Base-by-base conservation (phyloP, 257 asterid species). In the Galeopsis tetrahit region DNA sequence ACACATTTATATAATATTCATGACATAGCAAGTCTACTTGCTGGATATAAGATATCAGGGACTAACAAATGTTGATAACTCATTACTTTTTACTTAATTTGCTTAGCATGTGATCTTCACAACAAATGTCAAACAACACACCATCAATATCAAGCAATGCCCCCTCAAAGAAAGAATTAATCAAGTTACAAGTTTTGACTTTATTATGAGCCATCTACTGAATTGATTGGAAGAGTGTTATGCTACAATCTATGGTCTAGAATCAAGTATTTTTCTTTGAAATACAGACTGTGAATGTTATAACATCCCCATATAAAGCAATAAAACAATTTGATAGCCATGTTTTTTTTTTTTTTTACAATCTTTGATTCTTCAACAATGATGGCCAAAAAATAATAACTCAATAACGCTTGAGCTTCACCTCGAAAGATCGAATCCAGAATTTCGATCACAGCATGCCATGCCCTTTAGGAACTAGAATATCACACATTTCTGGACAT, bases 101-200 rank as follows among this genome's bases (percentile, higher is more conserved):
- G 13, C 9, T 14, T n/a, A 61, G 42, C 43, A 46, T 35, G 62
- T 15, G 33, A 71, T 43, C 73, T 55, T 69, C 73, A 68, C 34
- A 55, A 38, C 8, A 55, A 53, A 69, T 31, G 69, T 60, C 32
- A 71, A 62, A 17, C 32, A 48, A 39, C 42, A 28, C 59, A 70
- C 5, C n/a, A 70, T 58, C 44, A 39, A 33, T 6, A 57, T 56
- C 66, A 55, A 40, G 57, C 74, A 70, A 5, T 53, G 35, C 43
- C 56, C 42, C 11, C 44, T 11, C 60, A 17, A 44, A 71, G 49
- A 34, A 42, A 33, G 17, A 36, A 39, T 10, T 68, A 17, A 15
- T 64, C 39, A 64, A 40, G 70, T 42, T 17, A 64, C 70, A 42
- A 64, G 28, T 36, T 21, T 43, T 28, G 40, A 42, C 36, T 64